Base-by-base conservation (phyloP, 441 rosid genomes). In the Capsella rubella region DNA sequence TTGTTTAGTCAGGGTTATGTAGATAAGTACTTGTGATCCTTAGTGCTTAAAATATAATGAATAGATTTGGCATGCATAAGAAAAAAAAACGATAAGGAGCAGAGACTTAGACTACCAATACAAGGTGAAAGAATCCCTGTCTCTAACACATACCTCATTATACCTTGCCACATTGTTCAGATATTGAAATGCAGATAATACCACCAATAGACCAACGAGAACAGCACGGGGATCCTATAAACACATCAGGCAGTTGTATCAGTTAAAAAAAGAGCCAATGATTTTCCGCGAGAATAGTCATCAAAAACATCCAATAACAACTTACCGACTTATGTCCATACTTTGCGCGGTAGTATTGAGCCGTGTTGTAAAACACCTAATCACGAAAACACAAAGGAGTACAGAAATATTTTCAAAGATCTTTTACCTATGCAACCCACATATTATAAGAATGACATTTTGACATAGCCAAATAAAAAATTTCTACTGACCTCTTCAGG, bases 281-380 rank as follows among this genome's bases (percentile, higher is more conserved):
- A 6, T 14, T 40, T 9, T 67, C 59, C n/a, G n/a, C 18, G 47
- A 51, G 50, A 66, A 21, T 71, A 69, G 53, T 8, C 0, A 45
- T 11, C 8, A 58, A 27, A 35, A 55, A 57, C 39, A 66, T 11
- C 4, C 16, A 59, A 64, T 60, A 65, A n/a, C 6, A 62, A 47
- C 93, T 90, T 75, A 95, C 99, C 74, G 97, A 90, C 70, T 95
- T 95, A 73, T 95, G 90, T 78, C 95, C 97, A 76, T 95, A 95
- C 66, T 90, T 90, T 6, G 97, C 97, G 9, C 66, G 91, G 74
- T 90, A 92, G 82, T 95, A 95, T 18, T 87, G 93, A 71, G 97
- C 97, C 0, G 99, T 82, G 70, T 92, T 95, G 83, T 90, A 95
- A 75, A 95, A 92, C 2, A 92, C 95, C 97, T 92, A 74, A 51